Conservation (phyloP, 192 early-diverging fungal genomes). For the Backusella tarrabulga region DNA sequence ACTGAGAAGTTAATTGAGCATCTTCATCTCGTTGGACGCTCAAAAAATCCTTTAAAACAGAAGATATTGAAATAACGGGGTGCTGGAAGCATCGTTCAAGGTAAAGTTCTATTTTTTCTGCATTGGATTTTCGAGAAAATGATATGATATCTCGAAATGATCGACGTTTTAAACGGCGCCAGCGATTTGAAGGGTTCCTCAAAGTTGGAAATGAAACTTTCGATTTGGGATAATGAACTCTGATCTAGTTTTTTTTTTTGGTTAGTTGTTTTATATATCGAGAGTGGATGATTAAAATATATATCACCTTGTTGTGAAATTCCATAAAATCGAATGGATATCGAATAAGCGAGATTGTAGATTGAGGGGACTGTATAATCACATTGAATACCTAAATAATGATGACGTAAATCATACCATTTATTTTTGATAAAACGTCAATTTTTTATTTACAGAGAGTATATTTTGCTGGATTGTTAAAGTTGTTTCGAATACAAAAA, state of each 20-base stretch:
- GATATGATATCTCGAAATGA: conserved; percentile 18
- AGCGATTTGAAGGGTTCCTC: conserved; percentile 15
- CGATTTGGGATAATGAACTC: conserved; percentile 29
- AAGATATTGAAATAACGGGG: conserved; percentile 36
- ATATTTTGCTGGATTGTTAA: not conserved
- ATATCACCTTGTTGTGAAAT: conserved; percentile 40
- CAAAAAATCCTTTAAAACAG: conserved; percentile 46
- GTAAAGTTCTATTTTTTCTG: conserved; percentile 52
- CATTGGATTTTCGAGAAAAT: conserved; percentile 37
- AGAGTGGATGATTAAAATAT: too few relatives aligned
- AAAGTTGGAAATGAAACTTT: conserved; percentile 30
- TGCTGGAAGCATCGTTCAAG: conserved; percentile 42
- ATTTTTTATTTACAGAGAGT: not conserved
- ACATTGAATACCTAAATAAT: conserved; percentile 34
- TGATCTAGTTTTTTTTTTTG: conserved; percentile 12
- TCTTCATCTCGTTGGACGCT: conserved; percentile 50
- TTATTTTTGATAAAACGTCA: not conserved
- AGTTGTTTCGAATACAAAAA: conserved; percentile 29
- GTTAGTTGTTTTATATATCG: not conserved
- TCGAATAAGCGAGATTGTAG: conserved; percentile 30
- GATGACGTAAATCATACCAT: not conserved
- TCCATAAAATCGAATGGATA: conserved; percentile 37
- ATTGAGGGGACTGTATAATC: conserved; percentile 23
- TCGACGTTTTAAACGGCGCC: conserved; percentile 17
- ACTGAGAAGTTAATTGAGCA: conserved; percentile 10